phyloP scores from a whole-genome alignment of 768 basidiomycete species.

The Tulasnella sp. region DNA sequence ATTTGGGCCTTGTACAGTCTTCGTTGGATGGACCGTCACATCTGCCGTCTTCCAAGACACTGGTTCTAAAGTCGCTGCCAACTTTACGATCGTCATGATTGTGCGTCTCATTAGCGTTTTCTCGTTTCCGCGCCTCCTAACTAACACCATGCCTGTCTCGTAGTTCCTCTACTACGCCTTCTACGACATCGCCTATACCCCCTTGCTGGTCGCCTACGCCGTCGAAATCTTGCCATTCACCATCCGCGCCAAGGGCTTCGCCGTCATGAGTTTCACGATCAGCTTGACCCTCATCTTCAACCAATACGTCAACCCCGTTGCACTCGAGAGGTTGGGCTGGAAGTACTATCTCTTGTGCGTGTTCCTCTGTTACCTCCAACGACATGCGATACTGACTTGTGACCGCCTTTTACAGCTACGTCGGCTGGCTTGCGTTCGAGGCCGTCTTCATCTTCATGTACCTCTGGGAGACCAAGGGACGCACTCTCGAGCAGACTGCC shows the following conservation, averaged over 20 bases:
- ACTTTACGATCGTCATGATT: constrained; percentile 33
- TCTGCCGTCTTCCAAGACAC: constrained; percentile 38
- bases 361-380: background rate
- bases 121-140: background rate
- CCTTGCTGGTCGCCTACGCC: constrained; percentile 80
- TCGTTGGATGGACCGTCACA: constrained; percentile 54
- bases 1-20: constrained; percentile 39
- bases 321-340: constrained; percentile 60
- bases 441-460: constrained; percentile 21
- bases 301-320: constrained; percentile 82
- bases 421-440: constrained; percentile 24
- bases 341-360: constrained; percentile 60
- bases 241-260: constrained; percentile 82
- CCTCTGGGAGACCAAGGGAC: constrained; percentile 23
- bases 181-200: constrained; percentile 50
- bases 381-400: background rate
- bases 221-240: constrained; percentile 81
- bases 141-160: background rate
- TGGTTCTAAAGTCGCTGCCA: constrained; percentile 15
- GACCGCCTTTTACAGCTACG: constrained; percentile 7
- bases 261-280: constrained; percentile 71
- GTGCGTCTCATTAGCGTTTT: constrained; percentile 34
- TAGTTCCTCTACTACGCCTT: constrained; percentile 26
- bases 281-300: constrained; percentile 82
- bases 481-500: constrained; percentile 25